Conservation (phyloP, 768 basidiomycete species). For the Boletus insuetus region DNA sequence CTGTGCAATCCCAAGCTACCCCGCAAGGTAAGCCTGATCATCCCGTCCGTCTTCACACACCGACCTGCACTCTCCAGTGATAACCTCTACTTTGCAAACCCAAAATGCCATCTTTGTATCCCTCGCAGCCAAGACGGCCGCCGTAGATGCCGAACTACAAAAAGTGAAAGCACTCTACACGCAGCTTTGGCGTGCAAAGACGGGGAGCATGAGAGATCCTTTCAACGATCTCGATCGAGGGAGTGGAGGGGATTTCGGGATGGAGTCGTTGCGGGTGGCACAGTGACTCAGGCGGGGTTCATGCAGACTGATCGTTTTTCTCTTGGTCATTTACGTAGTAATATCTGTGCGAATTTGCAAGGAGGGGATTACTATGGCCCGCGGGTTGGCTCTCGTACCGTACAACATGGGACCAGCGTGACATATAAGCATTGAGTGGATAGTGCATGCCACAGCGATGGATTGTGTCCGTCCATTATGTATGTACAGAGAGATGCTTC, state of each 20-base stretch:
- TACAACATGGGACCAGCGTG: no score
- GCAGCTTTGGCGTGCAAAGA: slow-evolving; percentile 75
- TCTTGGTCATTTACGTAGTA: no score
- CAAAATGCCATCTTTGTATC: slow-evolving; percentile 77
- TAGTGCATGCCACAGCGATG: no score
- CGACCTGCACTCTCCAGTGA: slow-evolving; percentile 41
- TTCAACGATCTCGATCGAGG: slow-evolving; percentile 56
- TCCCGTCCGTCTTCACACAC: neutral
- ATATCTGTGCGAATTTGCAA: no score
- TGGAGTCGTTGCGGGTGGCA: slow-evolving; percentile 30
- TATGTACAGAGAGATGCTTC: no score
- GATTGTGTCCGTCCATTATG: no score
- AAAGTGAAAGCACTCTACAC: slow-evolving; percentile 74
- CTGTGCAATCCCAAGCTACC: slow-evolving; percentile 60
- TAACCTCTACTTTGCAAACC: slow-evolving; percentile 73
- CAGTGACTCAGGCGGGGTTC: neutral
- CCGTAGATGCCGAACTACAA: slow-evolving; percentile 69
- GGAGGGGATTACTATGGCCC: no score
- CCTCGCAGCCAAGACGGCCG: slow-evolving; percentile 73
- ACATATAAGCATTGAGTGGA: no score
- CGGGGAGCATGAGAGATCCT: slow-evolving; percentile 81
- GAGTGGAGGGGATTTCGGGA: slow-evolving; percentile 42
- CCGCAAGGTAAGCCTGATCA: slow-evolving; percentile 58
- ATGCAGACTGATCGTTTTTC: no score
- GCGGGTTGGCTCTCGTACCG: no score